A percentile compares a stretch with the other conserved stretches of the same genome.
Evolutionary conservation across 345 rosid genomes (phyloP).

Genomic region (Trapa incisa): DNA sequence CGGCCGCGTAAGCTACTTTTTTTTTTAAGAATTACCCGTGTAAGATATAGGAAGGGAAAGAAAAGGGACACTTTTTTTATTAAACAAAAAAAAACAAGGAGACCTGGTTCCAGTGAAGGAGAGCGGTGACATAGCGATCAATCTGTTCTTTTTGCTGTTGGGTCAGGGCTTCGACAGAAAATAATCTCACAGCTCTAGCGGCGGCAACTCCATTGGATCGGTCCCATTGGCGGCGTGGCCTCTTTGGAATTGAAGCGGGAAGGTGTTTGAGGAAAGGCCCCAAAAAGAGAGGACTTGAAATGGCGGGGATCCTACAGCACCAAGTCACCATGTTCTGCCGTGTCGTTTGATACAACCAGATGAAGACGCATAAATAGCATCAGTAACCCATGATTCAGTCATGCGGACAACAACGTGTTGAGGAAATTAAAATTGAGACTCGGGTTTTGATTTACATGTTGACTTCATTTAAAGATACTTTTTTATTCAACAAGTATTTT

Average conservation of each 20-base stretch:
- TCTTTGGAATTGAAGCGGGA: constrained; percentile 17
- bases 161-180: constrained; percentile 37
- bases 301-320: constrained; percentile 15
- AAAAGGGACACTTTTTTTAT: too few species aligned
- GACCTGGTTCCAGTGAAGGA: constrained; percentile 86
- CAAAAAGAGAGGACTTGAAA: constrained; percentile 19
- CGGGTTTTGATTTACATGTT: too few species aligned
- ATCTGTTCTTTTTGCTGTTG: constrained; percentile 50
- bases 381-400: too few species aligned
- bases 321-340: constrained; percentile 14
- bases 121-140: constrained; percentile 50
- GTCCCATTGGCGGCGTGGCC: constrained; percentile 11
- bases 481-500: too few species aligned
- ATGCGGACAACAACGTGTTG: too few species aligned
- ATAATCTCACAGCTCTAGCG: constrained; percentile 10
- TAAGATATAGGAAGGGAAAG: background rate
- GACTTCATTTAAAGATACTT: too few species aligned
- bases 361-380: background rate
- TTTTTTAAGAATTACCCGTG: too few species aligned
- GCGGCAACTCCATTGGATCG: constrained; percentile 8
- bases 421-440: too few species aligned
- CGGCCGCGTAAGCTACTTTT: too few species aligned
- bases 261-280: constrained; percentile 66
- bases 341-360: background rate
- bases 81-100: too few species aligned